phyloP scores from a whole-genome alignment of 2,329 filamentous ascomycete species.

The Elsinoe necatrix region DNA sequence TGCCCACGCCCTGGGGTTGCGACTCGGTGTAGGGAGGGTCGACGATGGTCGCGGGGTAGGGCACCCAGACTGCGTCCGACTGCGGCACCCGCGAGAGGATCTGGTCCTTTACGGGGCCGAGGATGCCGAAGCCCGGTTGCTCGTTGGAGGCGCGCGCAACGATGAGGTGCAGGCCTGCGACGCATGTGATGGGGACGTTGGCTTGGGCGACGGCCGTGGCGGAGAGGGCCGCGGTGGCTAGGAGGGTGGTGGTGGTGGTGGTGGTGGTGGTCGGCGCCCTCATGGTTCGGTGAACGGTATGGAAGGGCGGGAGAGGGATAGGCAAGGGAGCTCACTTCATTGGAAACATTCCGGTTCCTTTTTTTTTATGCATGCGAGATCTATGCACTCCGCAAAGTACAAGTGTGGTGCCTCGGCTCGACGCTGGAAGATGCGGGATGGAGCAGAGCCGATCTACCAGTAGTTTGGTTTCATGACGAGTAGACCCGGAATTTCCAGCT shows the following conservation, averaged over 20 bases:
- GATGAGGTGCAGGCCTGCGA: background rate
- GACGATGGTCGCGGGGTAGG: conserved; percentile 2
- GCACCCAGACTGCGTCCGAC: conserved; percentile 1
- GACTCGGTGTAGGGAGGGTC: background rate
- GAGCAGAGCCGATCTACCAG: background rate
- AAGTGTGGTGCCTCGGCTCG: background rate
- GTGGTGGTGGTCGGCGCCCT: background rate
- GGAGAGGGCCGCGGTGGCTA: background rate
- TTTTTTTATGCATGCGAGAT: background rate
- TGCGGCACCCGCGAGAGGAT: background rate
- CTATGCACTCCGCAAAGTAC: background rate
- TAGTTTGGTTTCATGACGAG: conserved; percentile 6
- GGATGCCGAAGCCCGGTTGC: background rate
- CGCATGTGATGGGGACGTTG: conserved; percentile 3
- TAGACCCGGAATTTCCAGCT: background rate
- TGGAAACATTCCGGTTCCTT: background rate
- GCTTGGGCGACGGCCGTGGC: background rate
- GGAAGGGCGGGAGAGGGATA: background rate
- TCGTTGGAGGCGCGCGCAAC: conserved; percentile 8
- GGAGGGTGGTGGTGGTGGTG: background rate
- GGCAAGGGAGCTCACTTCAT: background rate
- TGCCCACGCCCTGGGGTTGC: background rate
- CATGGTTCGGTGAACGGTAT: background rate
- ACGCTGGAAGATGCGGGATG: background rate
- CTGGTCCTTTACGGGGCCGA: background rate